These are phyloP conservation scores for Nitzschia sp. DNA, from an alignment of 108 stramenopile species.

Conservation along the genomic window DNA sequence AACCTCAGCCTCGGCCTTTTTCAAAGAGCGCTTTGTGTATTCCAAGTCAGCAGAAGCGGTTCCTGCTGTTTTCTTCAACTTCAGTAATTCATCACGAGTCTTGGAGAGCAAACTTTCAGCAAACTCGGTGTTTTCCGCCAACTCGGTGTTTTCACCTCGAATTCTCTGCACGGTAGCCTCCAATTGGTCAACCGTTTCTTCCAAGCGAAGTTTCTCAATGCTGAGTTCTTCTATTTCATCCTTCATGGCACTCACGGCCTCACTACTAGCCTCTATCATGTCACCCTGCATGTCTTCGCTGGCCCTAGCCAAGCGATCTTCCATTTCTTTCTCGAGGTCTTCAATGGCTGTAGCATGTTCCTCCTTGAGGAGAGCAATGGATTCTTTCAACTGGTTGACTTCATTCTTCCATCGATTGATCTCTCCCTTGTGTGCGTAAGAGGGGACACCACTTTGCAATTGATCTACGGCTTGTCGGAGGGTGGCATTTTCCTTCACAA, in stretches of 20 bases:
- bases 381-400: conserved; percentile 34
- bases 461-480: conserved; percentile 36
- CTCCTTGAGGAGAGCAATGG: conserved; percentile 28
- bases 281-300: background rate
- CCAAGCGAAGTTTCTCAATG: conserved; percentile 33
- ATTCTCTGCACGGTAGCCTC: background rate
- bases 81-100: conserved; percentile 7
- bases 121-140: background rate
- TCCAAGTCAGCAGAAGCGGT: conserved; percentile 13
- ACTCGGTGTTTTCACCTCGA: background rate
- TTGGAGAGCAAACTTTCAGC: background rate
- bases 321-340: conserved; percentile 25
- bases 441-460: background rate
- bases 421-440: conserved; percentile 1
- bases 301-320: conserved; percentile 25
- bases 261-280: conserved; percentile 8
- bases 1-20: conserved; percentile 2
- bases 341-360: background rate
- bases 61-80: conserved; percentile 10
- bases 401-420: conserved; percentile 4
- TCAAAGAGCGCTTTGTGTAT: conserved; percentile 2
- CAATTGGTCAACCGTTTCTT: conserved; percentile 4
- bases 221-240: conserved; percentile 20
- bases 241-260: background rate
- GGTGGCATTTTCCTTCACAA: conserved; percentile 33